Base-by-base conservation (phyloP, 192 early-diverging fungal species). In the Rhizophlyctis rosea region DNA sequence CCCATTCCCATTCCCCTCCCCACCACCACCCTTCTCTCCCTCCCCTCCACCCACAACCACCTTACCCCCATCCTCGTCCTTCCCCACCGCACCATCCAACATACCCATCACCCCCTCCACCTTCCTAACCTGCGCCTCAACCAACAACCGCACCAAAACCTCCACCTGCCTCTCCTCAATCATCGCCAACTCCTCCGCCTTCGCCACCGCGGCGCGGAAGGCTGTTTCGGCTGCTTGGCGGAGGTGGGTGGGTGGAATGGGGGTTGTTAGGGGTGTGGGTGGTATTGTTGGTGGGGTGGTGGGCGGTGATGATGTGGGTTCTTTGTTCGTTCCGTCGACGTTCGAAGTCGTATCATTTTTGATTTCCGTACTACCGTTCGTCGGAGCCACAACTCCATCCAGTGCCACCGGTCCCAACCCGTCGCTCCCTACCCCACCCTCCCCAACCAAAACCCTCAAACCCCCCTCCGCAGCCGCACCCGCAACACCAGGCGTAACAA, bases 401-500 rank as follows among this genome's bases (percentile, higher is more conserved):
- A 44, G 9, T 13, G 18, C 39, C 39, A 13, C 39, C 7, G 39
- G 7, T 18, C 18, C 18, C 39, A 18, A 7, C 18, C 9, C 39
- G 7, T 7, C 39, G 18, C 18, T 18, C 7, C 39, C 18, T 44
- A 18, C 18, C 39, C 9, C 7, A 7, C 9, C 18, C 39, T 7
- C 9, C 9, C 9, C 18, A 44, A 44, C 7, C 39, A 44, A 44
- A 44, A 18, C 35, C n/a, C 18, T 30, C 34, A 68, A 34, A 2
- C 30, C 67, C 13, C 23, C 29, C 18, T 68, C 44, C 3, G 67
- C 67, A 14, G 33, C 32, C 4, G 5, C 58, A 13, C 59, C 58
- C 29, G 67, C 67, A 29, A 68, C 34, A 3, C 59, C 59, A 16
- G 67, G 67, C 16, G 36, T 54, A 9, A 68, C 50, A 3, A 33